Base-by-base conservation (phyloP, 495 filamentous ascomycete species). In the Collariella sp. region DNA sequence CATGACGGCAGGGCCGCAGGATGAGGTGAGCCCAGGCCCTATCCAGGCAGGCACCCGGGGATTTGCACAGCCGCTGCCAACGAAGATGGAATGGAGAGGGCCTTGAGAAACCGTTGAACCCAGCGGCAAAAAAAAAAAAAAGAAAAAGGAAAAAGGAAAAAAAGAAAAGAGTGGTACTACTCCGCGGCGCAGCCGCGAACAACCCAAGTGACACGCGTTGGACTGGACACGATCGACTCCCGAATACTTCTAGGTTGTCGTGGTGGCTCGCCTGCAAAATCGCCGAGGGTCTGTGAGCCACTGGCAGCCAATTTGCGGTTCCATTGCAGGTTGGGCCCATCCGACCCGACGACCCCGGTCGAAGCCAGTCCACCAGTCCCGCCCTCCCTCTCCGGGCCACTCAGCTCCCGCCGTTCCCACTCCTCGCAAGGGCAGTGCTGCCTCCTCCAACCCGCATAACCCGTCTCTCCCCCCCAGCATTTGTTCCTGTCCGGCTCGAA, bases 371-470 rank as follows among this genome's bases (percentile, higher is more conserved):
- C 46, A n/a, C n/a, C n/a, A n/a, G 16, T 31, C 23, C 18, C 39
- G 18, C 19, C 35, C 34, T 33, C 38, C 16, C 42, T 33, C n/a
- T 24, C 31, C n/a, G n/a, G 33, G 12, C 38, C 50, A 35, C 45
- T 50, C 57, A 41, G 26, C 35, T 46, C 52, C 29, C 45, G 16
- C 29, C 18, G 18, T 35, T 50, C 47, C 52, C 52, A 46, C 22
- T 36, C 41, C 23, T 39, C 45, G 36, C 52, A 47, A 49, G 34
- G 60, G 60, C 63, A 60, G 61, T 58, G 63, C 63, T 58, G 55
- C 60, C 63, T 62, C 61, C 63, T 57, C 34, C 15, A 43, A 24
- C 55, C 46, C 47, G 53, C 57, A 59, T 59, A 51, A 56, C 50
- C 54, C 52, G 46, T 57, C 57, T 54, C 52, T 52, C 52, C 35